Evolutionary conservation across 2,329 filamentous ascomycete genomes (phyloP).

Genomic region (Emmonsiellopsis sp.): DNA sequence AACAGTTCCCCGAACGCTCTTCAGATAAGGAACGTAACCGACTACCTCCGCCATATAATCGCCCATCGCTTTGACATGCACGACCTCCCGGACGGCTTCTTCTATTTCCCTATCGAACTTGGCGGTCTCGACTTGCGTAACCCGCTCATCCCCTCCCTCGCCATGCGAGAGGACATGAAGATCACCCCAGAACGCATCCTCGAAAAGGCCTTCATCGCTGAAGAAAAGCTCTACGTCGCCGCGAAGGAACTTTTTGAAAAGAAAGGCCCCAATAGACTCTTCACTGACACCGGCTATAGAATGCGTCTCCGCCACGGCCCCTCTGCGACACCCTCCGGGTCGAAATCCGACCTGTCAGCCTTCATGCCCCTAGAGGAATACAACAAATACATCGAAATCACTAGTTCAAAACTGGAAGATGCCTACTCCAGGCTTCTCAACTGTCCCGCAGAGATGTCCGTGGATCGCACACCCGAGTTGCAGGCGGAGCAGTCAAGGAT

Average conservation of each 20-base stretch:
- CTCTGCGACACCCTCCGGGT: not conserved
- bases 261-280: slow-evolving; percentile 13
- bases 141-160: slow-evolving; percentile 41
- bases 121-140: slow-evolving; percentile 44
- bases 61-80: slow-evolving; percentile 42
- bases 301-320: not conserved
- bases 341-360: not conserved
- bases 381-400: slow-evolving; percentile 25
- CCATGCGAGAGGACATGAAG: slow-evolving; percentile 38
- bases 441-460: slow-evolving; percentile 23
- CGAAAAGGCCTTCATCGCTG: slow-evolving; percentile 27
- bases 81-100: slow-evolving; percentile 42
- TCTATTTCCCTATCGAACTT: slow-evolving; percentile 45
- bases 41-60: slow-evolving; percentile 48
- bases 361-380: slow-evolving; percentile 36
- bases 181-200: slow-evolving; percentile 26
- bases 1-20: slow-evolving; percentile 1
- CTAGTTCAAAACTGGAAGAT: slow-evolving; percentile 19
- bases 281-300: not conserved
- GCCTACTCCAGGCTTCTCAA: slow-evolving; percentile 26
- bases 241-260: slow-evolving; percentile 25
- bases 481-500: slow-evolving; percentile 15
- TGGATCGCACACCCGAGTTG: slow-evolving; percentile 22
- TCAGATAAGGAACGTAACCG: slow-evolving; percentile 39
- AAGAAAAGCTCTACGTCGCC: slow-evolving; percentile 48